Evolutionary conservation across 2,329 filamentous ascomycete species (phyloP).

Genomic region (Amphichorda felina): DNA sequence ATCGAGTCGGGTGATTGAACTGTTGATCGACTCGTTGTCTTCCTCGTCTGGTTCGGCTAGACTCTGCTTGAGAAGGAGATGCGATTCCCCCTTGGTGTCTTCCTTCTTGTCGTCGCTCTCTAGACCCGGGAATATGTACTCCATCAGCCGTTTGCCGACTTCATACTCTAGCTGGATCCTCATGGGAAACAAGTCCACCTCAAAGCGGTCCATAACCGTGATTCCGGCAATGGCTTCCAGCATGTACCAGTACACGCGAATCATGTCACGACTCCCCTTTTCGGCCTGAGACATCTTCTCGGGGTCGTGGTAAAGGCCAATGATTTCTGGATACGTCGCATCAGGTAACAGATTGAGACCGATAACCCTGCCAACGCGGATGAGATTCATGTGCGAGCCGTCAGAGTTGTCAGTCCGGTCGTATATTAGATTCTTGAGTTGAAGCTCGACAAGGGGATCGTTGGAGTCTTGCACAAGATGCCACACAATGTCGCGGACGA

Average conservation of each 20-base stretch:
- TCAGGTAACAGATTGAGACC: constrained; percentile 84
- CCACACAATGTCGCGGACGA: constrained; percentile 94
- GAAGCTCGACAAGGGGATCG: constrained; percentile 83
- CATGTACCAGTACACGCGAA: constrained; percentile 96
- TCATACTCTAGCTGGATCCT: constrained; percentile 90
- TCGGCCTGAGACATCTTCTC: constrained; percentile 32
- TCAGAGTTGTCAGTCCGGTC: constrained; percentile 95
- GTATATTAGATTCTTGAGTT: constrained; percentile 82
- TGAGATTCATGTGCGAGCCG: constrained; percentile 86
- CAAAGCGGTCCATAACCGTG: constrained; percentile 92
- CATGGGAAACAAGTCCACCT: constrained; percentile 85
- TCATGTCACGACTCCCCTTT: constrained; percentile 60
- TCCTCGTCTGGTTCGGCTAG: constrained; percentile 22
- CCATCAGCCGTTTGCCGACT: constrained; percentile 83
- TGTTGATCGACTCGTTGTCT: constrained; percentile 29
- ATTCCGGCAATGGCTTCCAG: constrained; percentile 96
- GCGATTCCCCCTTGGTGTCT: constrained; percentile 44
- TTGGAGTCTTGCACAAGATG: constrained; percentile 81
- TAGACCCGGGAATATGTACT: constrained; percentile 91
- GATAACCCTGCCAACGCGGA: constrained; percentile 78
- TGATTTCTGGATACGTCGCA: constrained; percentile 92
- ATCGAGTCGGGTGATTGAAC: constrained; percentile 23
- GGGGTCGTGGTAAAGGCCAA: constrained; percentile 73
- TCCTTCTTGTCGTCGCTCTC: constrained; percentile 37
- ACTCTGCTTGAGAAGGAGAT: constrained; percentile 39